Evolutionary conservation across 2,329 filamentous ascomycete genomes (phyloP).

Genomic region (Nemania sp.): DNA sequence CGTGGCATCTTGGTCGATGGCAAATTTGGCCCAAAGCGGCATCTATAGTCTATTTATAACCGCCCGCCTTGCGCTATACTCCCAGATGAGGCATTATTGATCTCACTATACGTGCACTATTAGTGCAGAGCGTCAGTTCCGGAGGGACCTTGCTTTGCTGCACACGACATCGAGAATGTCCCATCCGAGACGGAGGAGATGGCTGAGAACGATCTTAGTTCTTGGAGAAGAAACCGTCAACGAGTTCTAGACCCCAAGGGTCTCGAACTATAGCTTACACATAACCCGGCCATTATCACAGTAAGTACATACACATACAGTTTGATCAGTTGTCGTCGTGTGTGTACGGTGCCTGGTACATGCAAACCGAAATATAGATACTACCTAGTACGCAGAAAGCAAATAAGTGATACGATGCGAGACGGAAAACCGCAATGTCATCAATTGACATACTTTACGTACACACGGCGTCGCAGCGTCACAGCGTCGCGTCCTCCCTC

Average conservation of each 20-base stretch:
- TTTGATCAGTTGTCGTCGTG: conserved; percentile 1
- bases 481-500: neutral
- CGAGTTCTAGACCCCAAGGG: conserved; percentile 23
- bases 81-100: conserved; percentile 25
- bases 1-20: conserved; percentile 10
- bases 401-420: conserved; percentile 2
- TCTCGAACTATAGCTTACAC: conserved; percentile 12
- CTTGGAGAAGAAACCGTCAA: neutral
- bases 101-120: conserved; percentile 9
- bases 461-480: neutral
- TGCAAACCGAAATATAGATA: neutral
- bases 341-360: neutral
- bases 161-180: conserved; percentile 3
- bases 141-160: neutral
- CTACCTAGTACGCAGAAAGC: neutral
- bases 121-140: conserved; percentile 1
- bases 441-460: neutral
- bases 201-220: conserved; percentile 1
- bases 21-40: conserved; percentile 14
- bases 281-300: conserved; percentile 10
- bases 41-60: conserved; percentile 24
- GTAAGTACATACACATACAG: conserved; percentile 7
- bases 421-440: neutral
- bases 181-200: conserved; percentile 1
- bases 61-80: conserved; percentile 6